Base-by-base conservation (phyloP, 177 flowering plant genomes). In the Tripterygium wilfordii region DNA sequence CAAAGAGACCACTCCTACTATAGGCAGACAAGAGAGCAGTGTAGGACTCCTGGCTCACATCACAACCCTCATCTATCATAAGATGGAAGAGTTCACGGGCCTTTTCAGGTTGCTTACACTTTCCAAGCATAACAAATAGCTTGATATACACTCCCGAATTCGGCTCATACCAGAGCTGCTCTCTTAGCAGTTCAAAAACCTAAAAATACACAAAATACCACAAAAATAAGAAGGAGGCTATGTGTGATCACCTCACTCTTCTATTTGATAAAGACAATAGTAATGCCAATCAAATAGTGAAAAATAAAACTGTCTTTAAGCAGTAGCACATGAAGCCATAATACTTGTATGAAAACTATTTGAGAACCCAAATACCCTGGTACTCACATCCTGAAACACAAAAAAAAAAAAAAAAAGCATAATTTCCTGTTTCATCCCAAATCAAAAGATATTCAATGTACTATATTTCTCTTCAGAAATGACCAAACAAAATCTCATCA, bases 121-220 rank as follows among this genome's bases (percentile, higher is more conserved):
- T 89, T 50, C 99, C 99, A 48, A 92, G 92, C 96, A 92, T 92
- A 56, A 86, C 92, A 39, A 92, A 86, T 10, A 92, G 76, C 73
- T 87, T 89, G 58, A 89, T 56, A 61, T 86, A 89, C 31, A 81
- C 62, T 27, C 82, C 88, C 47, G 82, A 1, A 48, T 77, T 68
- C 14, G 99, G 96, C 58, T 67, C 73, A 80, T 89, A 92, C 99
- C 96, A 89, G 4, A 84, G 71, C 69, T 92, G 99, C 75, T 89
- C 92, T 0, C 74, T 78, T 18, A 92, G 67, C 41, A 92, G 74
- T 35, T 85, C 97, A 56, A 92, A 92, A 48, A 92, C 89, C 99
- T 92, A 74, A 53, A 58, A 61, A 51, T 1, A 18, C 4, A 44
- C 15, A 18, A 30, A 26, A 13, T n/a, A 28, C 9, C n/a, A 39